Conservation (phyloP, 805 yeast species). For the Sugiyamaella marilandica region DNA sequence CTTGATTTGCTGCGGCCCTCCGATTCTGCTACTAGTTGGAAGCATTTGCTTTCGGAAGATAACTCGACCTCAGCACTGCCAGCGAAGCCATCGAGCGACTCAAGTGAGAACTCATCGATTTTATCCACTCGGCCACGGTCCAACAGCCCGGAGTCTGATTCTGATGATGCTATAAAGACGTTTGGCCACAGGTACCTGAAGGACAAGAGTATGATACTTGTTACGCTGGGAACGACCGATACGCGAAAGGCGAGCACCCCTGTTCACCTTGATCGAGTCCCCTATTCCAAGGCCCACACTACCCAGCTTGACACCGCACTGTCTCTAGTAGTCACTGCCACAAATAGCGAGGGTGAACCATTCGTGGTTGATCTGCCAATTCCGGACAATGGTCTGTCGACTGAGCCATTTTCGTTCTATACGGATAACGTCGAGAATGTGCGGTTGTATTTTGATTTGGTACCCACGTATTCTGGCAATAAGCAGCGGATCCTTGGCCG, state of each 20-base stretch:
- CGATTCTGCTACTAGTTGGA: constrained; percentile 1
- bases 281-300: constrained; percentile 67
- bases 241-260: constrained; percentile 54
- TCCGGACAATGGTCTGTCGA: constrained; percentile 60
- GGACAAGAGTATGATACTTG: constrained; percentile 57
- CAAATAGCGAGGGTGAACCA: constrained; percentile 42
- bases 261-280: constrained; percentile 66
- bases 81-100: neutral
- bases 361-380: constrained; percentile 74
- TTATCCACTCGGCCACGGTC: neutral
- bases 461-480: constrained; percentile 64
- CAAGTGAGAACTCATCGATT: neutral
- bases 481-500: constrained; percentile 61
- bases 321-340: constrained; percentile 58
- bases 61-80: constrained; percentile 1
- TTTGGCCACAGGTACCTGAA: constrained; percentile 78
- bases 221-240: constrained; percentile 86
- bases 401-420: constrained; percentile 69
- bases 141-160: constrained; percentile 1
- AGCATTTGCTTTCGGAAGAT: neutral
- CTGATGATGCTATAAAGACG: constrained; percentile 59
- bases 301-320: constrained; percentile 87
- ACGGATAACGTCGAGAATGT: constrained; percentile 38
- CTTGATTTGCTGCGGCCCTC: constrained; percentile 48
- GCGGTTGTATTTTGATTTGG: constrained; percentile 74